These are phyloP conservation scores for Apiospora malaysiana DNA, from an alignment of 2,329 filamentous ascomycete species.

Conservation along the genomic window DNA sequence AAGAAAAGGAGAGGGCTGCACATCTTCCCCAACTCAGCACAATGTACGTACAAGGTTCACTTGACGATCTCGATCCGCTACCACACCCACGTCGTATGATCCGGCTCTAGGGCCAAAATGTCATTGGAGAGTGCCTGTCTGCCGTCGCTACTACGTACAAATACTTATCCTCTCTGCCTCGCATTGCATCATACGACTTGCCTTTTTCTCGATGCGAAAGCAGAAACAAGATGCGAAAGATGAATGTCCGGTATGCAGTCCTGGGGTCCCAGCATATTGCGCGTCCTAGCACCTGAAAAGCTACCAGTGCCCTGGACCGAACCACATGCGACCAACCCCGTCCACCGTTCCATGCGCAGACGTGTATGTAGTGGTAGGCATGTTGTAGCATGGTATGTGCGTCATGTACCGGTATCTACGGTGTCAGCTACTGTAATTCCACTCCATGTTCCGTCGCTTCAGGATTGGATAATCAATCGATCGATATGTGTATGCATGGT, in stretches of 20 bases:
- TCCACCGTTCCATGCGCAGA: background rate
- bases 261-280: background rate
- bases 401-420: too few species aligned
- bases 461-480: background rate
- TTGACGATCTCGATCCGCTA: conserved; percentile 19
- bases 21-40: conserved; percentile 1
- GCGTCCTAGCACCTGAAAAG: background rate
- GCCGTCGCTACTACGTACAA: background rate
- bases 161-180: background rate
- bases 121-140: conserved; percentile 2
- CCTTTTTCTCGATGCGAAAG: conserved; percentile 1
- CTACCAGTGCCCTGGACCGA: background rate
- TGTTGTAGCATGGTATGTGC: too few species aligned
- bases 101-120: conserved; percentile 6
- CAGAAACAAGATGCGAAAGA: conserved; percentile 13
- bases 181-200: background rate
- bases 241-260: background rate
- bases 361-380: too few species aligned
- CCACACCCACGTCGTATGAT: conserved; percentile 18
- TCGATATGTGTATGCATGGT: background rate
- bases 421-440: too few species aligned
- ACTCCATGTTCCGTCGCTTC: too few species aligned
- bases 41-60: conserved; percentile 18
- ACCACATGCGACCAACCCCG: background rate
- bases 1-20: background rate